These are phyloP conservation scores for Sclerotinia minor DNA, from an alignment of 2,329 filamentous ascomycete genomes.

Conservation along the genomic window DNA sequence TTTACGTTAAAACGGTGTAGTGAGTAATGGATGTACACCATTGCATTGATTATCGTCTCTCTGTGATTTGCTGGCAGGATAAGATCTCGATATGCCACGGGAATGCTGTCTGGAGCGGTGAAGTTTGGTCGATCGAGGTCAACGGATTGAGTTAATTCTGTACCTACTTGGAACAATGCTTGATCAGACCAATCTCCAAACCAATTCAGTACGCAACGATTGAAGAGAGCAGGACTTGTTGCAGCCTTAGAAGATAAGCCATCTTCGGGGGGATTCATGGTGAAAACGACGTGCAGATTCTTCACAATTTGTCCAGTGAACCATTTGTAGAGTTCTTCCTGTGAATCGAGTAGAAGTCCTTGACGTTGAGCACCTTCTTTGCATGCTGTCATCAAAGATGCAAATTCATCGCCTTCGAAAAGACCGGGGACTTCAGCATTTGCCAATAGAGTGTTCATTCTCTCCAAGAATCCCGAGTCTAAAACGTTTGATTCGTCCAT, in stretches of 20 bases:
- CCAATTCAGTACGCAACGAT: slow-evolving; percentile 99
- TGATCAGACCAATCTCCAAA: slow-evolving; percentile 99
- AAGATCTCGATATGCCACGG: slow-evolving; percentile 86
- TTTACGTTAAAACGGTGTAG: slow-evolving; percentile 86
- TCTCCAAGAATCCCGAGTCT: slow-evolving; percentile 96
- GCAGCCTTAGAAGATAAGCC: slow-evolving; percentile 94
- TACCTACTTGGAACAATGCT: slow-evolving; percentile 95
- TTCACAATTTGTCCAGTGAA: slow-evolving; percentile 99
- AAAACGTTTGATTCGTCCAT: slow-evolving; percentile 99
- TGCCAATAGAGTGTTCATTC: slow-evolving; percentile 98
- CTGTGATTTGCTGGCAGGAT: slow-evolving; percentile 83
- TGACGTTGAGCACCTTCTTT: slow-evolving; percentile 97
- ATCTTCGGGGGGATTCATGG: slow-evolving; percentile 98
- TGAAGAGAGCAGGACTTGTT: slow-evolving; percentile 97
- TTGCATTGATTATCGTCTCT: slow-evolving; percentile 91
- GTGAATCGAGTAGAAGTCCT: slow-evolving; percentile 90
- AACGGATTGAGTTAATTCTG: slow-evolving; percentile 92
- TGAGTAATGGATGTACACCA: slow-evolving; percentile 99
- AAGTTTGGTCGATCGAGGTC: slow-evolving; percentile 90
- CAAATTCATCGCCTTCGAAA: slow-evolving; percentile 98
- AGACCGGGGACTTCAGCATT: slow-evolving; percentile 99
- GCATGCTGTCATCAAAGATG: slow-evolving; percentile 98
- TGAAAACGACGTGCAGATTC: slow-evolving; percentile 98
- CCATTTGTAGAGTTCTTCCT: slow-evolving; percentile 99
- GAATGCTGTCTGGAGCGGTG: slow-evolving; percentile 83